Conservation (phyloP, 2,329 filamentous ascomycete genomes). For the Samsoniella hepiali region DNA sequence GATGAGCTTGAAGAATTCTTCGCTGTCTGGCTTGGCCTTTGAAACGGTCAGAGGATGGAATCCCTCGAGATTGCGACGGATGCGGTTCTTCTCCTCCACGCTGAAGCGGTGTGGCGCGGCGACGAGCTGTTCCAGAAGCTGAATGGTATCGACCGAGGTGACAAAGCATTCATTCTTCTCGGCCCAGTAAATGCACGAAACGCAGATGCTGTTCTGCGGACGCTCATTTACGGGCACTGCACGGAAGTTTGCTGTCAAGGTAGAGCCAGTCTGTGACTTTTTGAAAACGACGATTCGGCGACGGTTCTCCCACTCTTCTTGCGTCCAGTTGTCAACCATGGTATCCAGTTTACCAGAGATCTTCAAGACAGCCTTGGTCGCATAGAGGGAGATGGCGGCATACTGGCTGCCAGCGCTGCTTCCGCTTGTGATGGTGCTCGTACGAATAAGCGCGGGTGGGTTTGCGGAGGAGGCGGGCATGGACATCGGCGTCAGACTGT, state of each 20-base stretch:
- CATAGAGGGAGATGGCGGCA: conserved; percentile 78
- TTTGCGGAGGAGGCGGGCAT: conserved; percentile 38
- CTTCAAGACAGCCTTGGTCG: conserved; percentile 79
- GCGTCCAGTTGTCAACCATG: conserved; percentile 81
- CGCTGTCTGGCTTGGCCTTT: conserved; percentile 86
- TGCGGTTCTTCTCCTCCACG: conserved; percentile 97
- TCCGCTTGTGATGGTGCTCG: conserved; percentile 49
- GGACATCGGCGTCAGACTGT: conserved; percentile 47
- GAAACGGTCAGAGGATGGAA: conserved; percentile 91
- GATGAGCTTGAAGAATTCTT: conserved; percentile 98
- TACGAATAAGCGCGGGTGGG: conserved; percentile 51
- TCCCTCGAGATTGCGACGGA: conserved; percentile 90
- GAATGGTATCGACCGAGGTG: conserved; percentile 95
- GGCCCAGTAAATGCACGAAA: conserved; percentile 97
- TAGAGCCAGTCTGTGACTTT: conserved; percentile 76
- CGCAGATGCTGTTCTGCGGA: conserved; percentile 80
- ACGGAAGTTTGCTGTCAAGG: conserved; percentile 76
- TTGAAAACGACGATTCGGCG: conserved; percentile 86
- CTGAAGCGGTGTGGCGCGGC: conserved; percentile 73
- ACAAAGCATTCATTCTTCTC: conserved; percentile 89
- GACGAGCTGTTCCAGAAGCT: conserved; percentile 87
- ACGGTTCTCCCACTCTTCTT: conserved; percentile 74
- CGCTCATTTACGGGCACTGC: conserved; percentile 76
- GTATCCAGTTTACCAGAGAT: conserved; percentile 79
- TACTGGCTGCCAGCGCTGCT: conserved; percentile 48